These are phyloP conservation scores for Xylariaceae sp. DNA, from an alignment of 2,329 filamentous ascomycete species.

Conservation along the genomic window DNA sequence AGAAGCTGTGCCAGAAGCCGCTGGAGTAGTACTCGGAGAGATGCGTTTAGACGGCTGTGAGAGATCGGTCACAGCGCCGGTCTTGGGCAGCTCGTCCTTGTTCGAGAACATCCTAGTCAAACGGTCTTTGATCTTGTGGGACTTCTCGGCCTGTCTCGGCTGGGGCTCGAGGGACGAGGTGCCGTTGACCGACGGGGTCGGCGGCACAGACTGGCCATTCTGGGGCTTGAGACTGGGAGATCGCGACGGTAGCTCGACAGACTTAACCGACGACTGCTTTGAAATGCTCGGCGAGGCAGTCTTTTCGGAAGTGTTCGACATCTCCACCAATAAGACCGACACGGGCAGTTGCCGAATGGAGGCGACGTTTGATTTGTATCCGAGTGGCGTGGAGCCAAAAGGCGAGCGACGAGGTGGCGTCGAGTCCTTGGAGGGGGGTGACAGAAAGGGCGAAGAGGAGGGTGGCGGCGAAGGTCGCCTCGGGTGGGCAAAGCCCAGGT, in stretches of 20 bases:
- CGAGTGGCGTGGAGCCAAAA: conserved; percentile 7
- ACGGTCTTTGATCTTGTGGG: conserved; percentile 53
- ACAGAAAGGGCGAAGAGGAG: conserved; percentile 3
- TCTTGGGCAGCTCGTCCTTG: conserved; percentile 39
- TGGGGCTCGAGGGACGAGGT: conserved; percentile 23
- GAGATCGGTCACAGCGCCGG: conserved; percentile 26
- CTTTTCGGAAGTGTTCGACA: conserved; percentile 26
- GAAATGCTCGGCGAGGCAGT: conserved; percentile 23
- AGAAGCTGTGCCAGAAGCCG: conserved; percentile 27
- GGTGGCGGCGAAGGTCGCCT: conserved; percentile 25
- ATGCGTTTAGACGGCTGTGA: conserved; percentile 22
- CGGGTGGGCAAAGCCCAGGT: conserved; percentile 26
- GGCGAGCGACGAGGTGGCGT: conserved; percentile 20
- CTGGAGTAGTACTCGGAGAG: conserved; percentile 19
- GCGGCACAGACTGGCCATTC: conserved; percentile 24
- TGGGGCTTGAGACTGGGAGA: conserved; percentile 22
- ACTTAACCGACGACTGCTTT: conserved; percentile 26
- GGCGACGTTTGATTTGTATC: conserved; percentile 7
- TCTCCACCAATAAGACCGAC: conserved; percentile 16
- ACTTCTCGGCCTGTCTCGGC: conserved; percentile 41
- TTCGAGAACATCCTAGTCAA: conserved; percentile 58
- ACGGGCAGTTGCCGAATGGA: too few relatives aligned
- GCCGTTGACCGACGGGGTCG: conserved; percentile 21
- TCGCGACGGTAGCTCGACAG: conserved; percentile 21
- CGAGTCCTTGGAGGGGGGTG: conserved; percentile 13